These are phyloP conservation scores for Balansia obtecta DNA, from an alignment of 2,329 filamentous ascomycete genomes.

Conservation along the genomic window DNA sequence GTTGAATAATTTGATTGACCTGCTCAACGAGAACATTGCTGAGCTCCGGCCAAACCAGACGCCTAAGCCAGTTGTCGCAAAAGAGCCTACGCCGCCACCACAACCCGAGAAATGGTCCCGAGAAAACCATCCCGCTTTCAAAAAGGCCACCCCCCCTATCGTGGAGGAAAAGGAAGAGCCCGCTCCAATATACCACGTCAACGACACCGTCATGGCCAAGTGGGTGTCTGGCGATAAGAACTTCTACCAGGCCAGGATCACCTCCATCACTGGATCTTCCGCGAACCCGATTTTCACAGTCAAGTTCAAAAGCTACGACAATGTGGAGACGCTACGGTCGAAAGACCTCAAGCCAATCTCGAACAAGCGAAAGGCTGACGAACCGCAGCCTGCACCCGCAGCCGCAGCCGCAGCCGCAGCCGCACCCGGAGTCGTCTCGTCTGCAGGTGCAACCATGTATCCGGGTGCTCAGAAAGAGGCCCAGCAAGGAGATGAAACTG, in stretches of 20 bases:
- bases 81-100: slow-evolving; percentile 32
- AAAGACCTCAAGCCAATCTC: slow-evolving; percentile 74
- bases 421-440: slow-evolving; percentile 34
- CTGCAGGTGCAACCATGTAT: slow-evolving; percentile 45
- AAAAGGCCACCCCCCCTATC: slow-evolving; percentile 30
- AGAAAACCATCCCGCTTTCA: slow-evolving; percentile 69
- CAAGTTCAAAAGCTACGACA: slow-evolving; percentile 86
- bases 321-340: slow-evolving; percentile 66
- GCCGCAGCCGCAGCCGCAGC: slow-evolving; percentile 30
- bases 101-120: slow-evolving; percentile 64
- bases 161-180: slow-evolving; percentile 44
- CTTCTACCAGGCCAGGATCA: slow-evolving; percentile 88
- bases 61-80: slow-evolving; percentile 31
- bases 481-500: slow-evolving; percentile 50
- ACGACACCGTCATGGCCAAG: slow-evolving; percentile 81
- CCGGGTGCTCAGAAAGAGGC: slow-evolving; percentile 49
- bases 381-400: slow-evolving; percentile 41
- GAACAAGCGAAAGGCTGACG: slow-evolving; percentile 80
- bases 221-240: slow-evolving; percentile 82
- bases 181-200: slow-evolving; percentile 61
- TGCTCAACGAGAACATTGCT: slow-evolving; percentile 69
- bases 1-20: slow-evolving; percentile 68
- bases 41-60: slow-evolving; percentile 51
- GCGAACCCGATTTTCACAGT: slow-evolving; percentile 86
- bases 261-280: slow-evolving; percentile 85